Base-by-base conservation (phyloP, 176 grass and related monocot species). In the Coix lacrymajobi region DNA sequence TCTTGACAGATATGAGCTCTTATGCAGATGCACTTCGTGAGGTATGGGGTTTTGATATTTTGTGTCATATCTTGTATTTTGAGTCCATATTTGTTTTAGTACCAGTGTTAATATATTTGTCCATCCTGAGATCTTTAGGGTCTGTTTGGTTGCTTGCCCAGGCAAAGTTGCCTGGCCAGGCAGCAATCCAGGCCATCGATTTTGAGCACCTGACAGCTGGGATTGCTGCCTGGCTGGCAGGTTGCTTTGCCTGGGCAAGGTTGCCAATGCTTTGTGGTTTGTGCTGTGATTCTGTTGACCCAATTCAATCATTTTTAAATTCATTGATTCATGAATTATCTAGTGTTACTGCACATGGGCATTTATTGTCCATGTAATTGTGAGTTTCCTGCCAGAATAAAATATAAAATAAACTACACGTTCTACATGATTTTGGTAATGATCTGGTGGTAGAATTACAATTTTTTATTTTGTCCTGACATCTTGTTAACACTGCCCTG, bases 1-100 rank as follows among this genome's bases (percentile, higher is more conserved):
- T 99, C 79, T 83, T 99, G 89, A 99, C 96, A 60, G 93, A 99
- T 87, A 99, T 99, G 97, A 99, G 97, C 75, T 99, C 97, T 58
- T 99, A 99, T 26, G 97, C 93, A 36, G 97, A 99, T 92, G 97
- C 93, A 66, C 97, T 99, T 81, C 97, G 97, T 89, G 97, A 99
- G 91, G 97, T 99, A 90, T 71, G 77, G 49, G 9, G 5, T 17
- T 41, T 79, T 86, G 26, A 72, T 68, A 16, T 70, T 39, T 33
- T 75, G 19, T 61, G 52, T 67, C 11, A 9, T 45, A 1, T 67
- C 28, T 62, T 75, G 15, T 37, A 68, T 68, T 30, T 9, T 60
- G n/a, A 45, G 15, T 69, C 67, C 28, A 22, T 72, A n/a, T 76
- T 38, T 80, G 16, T 38, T 65, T 62, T 51, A 69, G 6, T 11